Evolutionary conservation across 495 filamentous ascomycete genomes (phyloP), one percentile per base, ranked within the genome.

Genomic region (Aspergillus saccharolyticus): DNA sequence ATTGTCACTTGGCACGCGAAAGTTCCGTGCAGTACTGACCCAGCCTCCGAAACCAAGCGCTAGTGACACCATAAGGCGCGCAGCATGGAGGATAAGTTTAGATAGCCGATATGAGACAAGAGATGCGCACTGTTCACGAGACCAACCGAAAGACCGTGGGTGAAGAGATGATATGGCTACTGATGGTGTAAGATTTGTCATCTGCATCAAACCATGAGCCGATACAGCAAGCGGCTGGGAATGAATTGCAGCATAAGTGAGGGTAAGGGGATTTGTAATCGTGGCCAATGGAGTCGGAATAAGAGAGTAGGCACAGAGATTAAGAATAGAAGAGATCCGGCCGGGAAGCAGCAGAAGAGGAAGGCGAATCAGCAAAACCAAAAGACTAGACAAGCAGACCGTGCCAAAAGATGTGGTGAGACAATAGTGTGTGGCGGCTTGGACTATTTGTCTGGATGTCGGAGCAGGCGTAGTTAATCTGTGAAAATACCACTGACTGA

Each of bases 401-500:
- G 90, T 96, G 52, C 94, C 94, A 64, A 96, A 95, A n/a, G 96
- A 81, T 16, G 90, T 91, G 20, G 88, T 89, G 12, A 82, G 75
- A 15, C 91, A 85, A 72, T 98, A 94, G 10, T 73, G 73, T 48
- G 95, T 70, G 21, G 91, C 92, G 17, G 93, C 92, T 52, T 83
- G 80, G 44, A 97, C 89, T 49, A 97, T 84, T 51, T 89, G 85
- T 48, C 81, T 79, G 0, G 89, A 89, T 3, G 87, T 83, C 10
- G 89, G 83, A 18, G 87, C 79, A 12, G 94, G 91, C 39, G 85
- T 83, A 20, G 84, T 82, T 54, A 96, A 85, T 52, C 94, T 89
- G 72, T 97, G 93, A 71, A 97, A 98, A 69, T 98, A 98, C 94
- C 94, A 98, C 69, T 98, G 95, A 18, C 88, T 92, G 39, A 97